phyloP scores from a whole-genome alignment of 371 early-diverging fungal genomes.

The Choanephora cucurbitarum region DNA sequence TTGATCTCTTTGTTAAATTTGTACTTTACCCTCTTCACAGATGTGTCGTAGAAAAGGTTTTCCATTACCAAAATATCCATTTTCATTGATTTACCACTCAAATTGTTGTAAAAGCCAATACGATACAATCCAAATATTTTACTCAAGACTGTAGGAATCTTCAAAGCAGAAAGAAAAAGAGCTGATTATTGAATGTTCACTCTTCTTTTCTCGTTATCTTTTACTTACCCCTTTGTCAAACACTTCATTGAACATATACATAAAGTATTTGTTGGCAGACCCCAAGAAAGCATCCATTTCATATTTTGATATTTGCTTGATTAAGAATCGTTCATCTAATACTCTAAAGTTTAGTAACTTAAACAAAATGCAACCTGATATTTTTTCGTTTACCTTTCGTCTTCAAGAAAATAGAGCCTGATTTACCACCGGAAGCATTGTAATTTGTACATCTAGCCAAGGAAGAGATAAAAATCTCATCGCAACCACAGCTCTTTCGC shows the following conservation, averaged over 20 bases:
- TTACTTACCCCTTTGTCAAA: constrained; percentile 65
- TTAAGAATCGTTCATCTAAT: constrained; percentile 85
- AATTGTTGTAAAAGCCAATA: constrained; percentile 81
- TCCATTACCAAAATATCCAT: constrained; percentile 96
- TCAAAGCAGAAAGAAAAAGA: not conserved
- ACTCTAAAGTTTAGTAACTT: not conserved
- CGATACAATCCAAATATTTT: constrained; percentile 94
- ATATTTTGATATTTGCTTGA: constrained; percentile 86
- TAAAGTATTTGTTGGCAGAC: constrained; percentile 92
- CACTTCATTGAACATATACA: constrained; percentile 84
- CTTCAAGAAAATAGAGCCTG: constrained; percentile 86
- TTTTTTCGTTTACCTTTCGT: constrained; percentile 54
- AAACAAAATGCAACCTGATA: not conserved
- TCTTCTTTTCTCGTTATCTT: not conserved
- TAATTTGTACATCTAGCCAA: constrained; percentile 84
- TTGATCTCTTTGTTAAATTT: too few species aligned
- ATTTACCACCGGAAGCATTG: constrained; percentile 89
- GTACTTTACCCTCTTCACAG: constrained; percentile 63
- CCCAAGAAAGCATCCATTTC: constrained; percentile 89
- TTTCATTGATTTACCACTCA: constrained; percentile 77
- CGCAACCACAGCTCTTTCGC: constrained; percentile 81
- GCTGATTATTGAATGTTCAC: not conserved
- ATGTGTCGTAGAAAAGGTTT: constrained; percentile 86
- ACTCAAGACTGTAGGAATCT: constrained; percentile 85
- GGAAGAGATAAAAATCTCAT: constrained; percentile 81